Evolutionary conservation across 1,284 basidiomycete species (phyloP), one percentile per base, ranked within the genome.

Genomic region (Cutaneotrichosporon spelunceum): DNA sequence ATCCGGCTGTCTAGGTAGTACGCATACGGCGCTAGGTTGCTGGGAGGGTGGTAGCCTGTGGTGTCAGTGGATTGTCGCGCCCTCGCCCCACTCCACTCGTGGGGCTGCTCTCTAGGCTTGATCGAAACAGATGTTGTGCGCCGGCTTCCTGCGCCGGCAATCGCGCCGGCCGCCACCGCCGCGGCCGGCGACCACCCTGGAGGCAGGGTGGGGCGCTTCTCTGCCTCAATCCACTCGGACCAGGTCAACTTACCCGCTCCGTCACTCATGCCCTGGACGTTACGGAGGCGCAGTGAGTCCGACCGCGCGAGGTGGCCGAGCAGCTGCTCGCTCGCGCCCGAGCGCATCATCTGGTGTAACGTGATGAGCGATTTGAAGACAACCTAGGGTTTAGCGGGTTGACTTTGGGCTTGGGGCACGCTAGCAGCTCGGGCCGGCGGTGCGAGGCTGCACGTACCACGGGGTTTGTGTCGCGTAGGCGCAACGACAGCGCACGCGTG

Each of bases 321-420:
- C 8, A 98, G 86, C 70, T 92, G 90, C 80, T 97, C 93, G 16
- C 94, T 93, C 14, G 90, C 85, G 19, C 93, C 94, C 64, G 92
- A 91, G 30, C 94, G 87, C 73, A 99, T 90, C 88, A 99, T 90
- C 33, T 88, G 93, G 77, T 99, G 95, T 23, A 98, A 82, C 7
- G 96, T 91, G 71, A 99, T 88, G 69, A 99, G 83, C 0, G 93
- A 91, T 74, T 99, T 99, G 87, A 98, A 96, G 19, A 93, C 93
- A 68, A 96, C 84, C 92, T 94, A 69, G 30, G 10, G 58, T 57
- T n/a, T 21, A 60, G 53, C 24, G 45, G 23, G 23, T n/a, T n/a
- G n/a, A n/a, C n/a, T 16, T 44, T 44, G 45, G 19, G 39, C 6
- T 21, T 36, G 29, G 13, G 21, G 55, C 36, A 24, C 49, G 49